Evolutionary conservation across 208 protist species (phyloP).

Genomic region (Jaenimonas drosophilae): DNA sequence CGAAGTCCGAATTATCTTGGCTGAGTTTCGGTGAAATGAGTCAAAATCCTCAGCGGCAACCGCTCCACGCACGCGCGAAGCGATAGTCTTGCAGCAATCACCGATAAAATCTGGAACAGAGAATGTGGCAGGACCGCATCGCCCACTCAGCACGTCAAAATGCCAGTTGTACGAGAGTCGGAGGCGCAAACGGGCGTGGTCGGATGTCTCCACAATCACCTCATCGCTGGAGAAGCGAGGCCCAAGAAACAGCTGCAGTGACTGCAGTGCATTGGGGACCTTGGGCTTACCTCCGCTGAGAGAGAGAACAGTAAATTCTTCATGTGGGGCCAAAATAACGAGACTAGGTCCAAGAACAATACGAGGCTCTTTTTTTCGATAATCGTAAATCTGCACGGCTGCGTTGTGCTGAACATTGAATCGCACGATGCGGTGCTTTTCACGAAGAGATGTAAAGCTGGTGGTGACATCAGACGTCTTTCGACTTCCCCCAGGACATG

Average conservation of each 20-base stretch:
- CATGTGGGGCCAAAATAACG: constrained; percentile 93
- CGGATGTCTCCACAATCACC: constrained; percentile 93
- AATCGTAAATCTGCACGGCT: constrained; percentile 96
- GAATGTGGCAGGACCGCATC: constrained; percentile 61
- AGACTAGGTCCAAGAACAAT: constrained; percentile 92
- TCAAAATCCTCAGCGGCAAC: constrained; percentile 93
- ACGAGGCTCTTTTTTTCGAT: constrained; percentile 70
- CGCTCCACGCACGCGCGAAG: constrained; percentile 90
- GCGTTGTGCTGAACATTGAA: constrained; percentile 95
- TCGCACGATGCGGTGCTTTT: constrained; percentile 80
- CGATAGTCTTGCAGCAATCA: constrained; percentile 96
- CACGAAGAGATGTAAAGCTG: constrained; percentile 22
- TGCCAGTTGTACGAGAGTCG: constrained; percentile 96
- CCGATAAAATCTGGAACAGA: constrained; percentile 96
- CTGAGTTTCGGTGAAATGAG: constrained; percentile 94
- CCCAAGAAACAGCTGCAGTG: constrained; percentile 90
- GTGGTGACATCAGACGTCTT: constrained; percentile 14
- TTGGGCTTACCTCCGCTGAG: constrained; percentile 92
- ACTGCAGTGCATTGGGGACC: constrained; percentile 85
- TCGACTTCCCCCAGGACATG: constrained; percentile 30
- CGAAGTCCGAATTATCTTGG: constrained; percentile 90
- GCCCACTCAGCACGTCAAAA: constrained; percentile 76
- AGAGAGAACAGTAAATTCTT: constrained; percentile 94
- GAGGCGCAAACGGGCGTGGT: constrained; percentile 92
- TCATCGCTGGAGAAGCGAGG: constrained; percentile 93